A percentile compares a stretch with the other conserved stretches of the same genome.
These are phyloP conservation scores for Tuber magnatum DNA, from an alignment of 495 filamentous ascomycete genomes.

Conservation along the genomic window DNA sequence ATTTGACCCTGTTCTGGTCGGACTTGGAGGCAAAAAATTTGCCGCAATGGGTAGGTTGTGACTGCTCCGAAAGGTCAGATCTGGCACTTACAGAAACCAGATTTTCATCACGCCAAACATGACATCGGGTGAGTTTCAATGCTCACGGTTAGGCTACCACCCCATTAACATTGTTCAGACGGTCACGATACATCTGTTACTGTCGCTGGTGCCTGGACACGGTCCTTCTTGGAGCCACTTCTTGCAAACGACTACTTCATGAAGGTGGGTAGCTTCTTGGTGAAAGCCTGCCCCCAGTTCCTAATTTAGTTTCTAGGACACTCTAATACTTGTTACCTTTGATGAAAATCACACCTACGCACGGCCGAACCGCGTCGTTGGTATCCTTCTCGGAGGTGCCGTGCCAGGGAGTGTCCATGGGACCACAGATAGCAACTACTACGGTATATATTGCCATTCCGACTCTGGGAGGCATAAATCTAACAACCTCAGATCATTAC, in stretches of 20 bases:
- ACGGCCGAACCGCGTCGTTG: slow-evolving; percentile 52
- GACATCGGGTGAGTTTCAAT: slow-evolving; percentile 46
- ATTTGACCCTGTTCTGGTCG: slow-evolving; percentile 55
- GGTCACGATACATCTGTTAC: slow-evolving; percentile 63
- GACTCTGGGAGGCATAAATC: neutral
- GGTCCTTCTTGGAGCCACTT: slow-evolving; percentile 55
- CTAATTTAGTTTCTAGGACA: slow-evolving; percentile 42
- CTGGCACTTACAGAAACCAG: neutral
- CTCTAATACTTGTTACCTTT: slow-evolving; percentile 61
- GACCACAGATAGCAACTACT: slow-evolving; percentile 59
- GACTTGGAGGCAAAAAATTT: slow-evolving; percentile 54
- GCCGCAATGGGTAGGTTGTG: slow-evolving; percentile 52
- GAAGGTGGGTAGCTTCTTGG: slow-evolving; percentile 41
- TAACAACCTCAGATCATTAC: slow-evolving; percentile 50
- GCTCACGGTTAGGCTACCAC: neutral
- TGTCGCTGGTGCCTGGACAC: slow-evolving; percentile 54
- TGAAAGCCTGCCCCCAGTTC: neutral
- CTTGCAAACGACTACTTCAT: slow-evolving; percentile 59
- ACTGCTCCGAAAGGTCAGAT: neutral
- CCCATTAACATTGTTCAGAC: slow-evolving; percentile 42
- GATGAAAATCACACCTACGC: slow-evolving; percentile 59
- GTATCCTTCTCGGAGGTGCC: slow-evolving; percentile 60
- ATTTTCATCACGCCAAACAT: slow-evolving; percentile 72
- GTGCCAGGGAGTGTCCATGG: slow-evolving; percentile 53
- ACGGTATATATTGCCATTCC: slow-evolving; percentile 42